Evolutionary conservation across 306 rosid genomes (phyloP).

Genomic region (Castanea mollissima): DNA sequence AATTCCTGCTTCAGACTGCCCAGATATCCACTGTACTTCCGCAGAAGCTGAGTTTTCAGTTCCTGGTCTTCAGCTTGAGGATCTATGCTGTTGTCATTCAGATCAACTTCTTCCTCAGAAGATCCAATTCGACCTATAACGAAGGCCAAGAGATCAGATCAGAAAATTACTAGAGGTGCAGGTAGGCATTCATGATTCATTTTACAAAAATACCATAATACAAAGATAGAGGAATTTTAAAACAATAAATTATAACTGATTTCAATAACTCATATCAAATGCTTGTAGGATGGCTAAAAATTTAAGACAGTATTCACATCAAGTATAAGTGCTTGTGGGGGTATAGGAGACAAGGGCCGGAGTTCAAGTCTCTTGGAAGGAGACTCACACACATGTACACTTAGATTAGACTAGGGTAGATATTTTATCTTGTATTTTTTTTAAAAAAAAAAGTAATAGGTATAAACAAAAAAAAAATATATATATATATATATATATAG

Average conservation of each 20-base stretch:
- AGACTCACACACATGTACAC: no score
- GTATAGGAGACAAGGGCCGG: rapidly evolving
- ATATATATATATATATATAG: no score
- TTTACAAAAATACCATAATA: not conserved
- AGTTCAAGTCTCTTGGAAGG: no score
- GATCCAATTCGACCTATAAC: conserved; percentile 19
- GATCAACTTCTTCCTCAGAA: conserved; percentile 25
- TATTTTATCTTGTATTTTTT: no score
- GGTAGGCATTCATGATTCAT: not conserved
- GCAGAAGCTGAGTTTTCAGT: conserved; percentile 41
- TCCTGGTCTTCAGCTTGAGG: conserved; percentile 48
- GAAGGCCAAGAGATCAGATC: not conserved
- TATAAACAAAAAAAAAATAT: no score
- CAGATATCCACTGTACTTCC: conserved; percentile 45
- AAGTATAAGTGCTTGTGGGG: not conserved
- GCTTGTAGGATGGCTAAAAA: not conserved
- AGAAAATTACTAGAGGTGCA: not conserved
- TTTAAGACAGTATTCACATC: not conserved
- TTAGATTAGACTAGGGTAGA: no score
- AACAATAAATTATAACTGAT: not conserved
- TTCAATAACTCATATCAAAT: not conserved
- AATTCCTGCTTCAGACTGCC: conserved; percentile 53
- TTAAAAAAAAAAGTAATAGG: not conserved
- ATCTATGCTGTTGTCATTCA: conserved; percentile 24
- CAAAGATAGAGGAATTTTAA: not conserved